phyloP scores from a whole-genome alignment of 2,329 filamentous ascomycete species.

The Ophiostoma perfectum region DNA sequence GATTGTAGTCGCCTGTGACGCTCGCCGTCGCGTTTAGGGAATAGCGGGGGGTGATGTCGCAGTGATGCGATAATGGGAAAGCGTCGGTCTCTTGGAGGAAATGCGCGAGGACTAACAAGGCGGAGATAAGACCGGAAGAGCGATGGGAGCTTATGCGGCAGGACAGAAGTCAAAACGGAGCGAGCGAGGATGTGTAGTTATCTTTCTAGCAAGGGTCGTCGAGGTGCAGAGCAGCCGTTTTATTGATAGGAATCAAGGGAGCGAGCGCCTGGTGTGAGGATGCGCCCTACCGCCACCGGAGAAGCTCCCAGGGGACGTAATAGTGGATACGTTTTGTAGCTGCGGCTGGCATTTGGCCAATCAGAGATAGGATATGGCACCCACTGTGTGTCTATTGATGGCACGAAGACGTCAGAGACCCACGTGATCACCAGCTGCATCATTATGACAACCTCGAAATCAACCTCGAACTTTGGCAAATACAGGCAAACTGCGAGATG shows the following conservation, averaged over 20 bases:
- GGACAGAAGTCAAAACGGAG: too few relatives aligned
- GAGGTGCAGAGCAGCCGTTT: background rate
- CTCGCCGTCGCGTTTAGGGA: conserved; percentile 7
- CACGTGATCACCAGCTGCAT: background rate
- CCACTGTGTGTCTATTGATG: background rate
- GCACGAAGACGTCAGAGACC: background rate
- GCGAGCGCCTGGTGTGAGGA: background rate
- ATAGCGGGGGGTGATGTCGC: conserved; percentile 11
- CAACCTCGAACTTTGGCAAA: background rate
- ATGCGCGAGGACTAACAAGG: background rate
- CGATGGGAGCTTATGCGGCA: background rate
- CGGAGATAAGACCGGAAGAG: background rate
- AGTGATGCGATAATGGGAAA: background rate
- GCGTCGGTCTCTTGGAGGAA: background rate
- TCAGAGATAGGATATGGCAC: background rate
- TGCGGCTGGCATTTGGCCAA: background rate
- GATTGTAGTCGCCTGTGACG: background rate
- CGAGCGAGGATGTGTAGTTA: too few relatives aligned
- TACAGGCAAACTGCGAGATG: too few relatives aligned
- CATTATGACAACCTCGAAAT: background rate
- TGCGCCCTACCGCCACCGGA: conserved; percentile 9
- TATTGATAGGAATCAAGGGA: background rate
- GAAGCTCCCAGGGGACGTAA: conserved; percentile 5
- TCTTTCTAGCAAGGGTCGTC: too few relatives aligned
- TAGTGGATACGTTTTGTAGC: background rate